Evolutionary conservation across 1,284 basidiomycete species (phyloP).

Genomic region (Leccinum ponderosum): DNA sequence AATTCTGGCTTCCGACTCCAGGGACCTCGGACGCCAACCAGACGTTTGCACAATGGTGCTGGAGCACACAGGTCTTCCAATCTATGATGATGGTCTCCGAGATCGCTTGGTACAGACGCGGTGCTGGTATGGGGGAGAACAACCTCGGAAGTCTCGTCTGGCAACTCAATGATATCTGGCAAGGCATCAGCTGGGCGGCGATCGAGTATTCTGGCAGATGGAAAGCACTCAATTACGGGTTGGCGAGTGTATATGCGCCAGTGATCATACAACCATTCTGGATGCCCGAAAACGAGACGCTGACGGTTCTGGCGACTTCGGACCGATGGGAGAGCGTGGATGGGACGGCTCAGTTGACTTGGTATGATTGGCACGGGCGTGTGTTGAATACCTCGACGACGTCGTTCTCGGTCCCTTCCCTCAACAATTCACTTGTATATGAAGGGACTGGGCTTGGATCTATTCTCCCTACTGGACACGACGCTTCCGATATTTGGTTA

Average conservation of each 20-base stretch:
- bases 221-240: slow-evolving; percentile 37
- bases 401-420: slow-evolving; percentile 44
- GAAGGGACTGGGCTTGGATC: slow-evolving; percentile 40
- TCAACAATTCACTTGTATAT: slow-evolving; percentile 53
- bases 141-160: slow-evolving; percentile 17
- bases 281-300: slow-evolving; percentile 34
- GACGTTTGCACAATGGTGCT: slow-evolving; percentile 49
- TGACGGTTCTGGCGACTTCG: slow-evolving; percentile 45
- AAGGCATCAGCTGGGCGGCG: slow-evolving; percentile 35
- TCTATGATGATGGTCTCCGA: slow-evolving; percentile 36
- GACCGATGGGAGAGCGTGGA: slow-evolving; percentile 52
- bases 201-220: background rate
- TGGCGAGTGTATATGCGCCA: slow-evolving; percentile 48
- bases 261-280: slow-evolving; percentile 57
- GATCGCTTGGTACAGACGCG: slow-evolving; percentile 16
- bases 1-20: slow-evolving; percentile 55
- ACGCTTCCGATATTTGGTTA: slow-evolving; percentile 50
- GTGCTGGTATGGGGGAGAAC: slow-evolving; percentile 39
- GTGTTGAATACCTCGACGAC: slow-evolving; percentile 39
- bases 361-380: slow-evolving; percentile 44
- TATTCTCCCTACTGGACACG: slow-evolving; percentile 46
- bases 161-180: slow-evolving; percentile 72
- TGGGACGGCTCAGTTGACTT: slow-evolving; percentile 40
- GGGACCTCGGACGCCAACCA: slow-evolving; percentile 51
- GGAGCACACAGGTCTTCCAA: slow-evolving; percentile 60